These are phyloP conservation scores for Pholiota conissans DNA, from an alignment of 768 basidiomycete genomes.

Conservation along the genomic window DNA sequence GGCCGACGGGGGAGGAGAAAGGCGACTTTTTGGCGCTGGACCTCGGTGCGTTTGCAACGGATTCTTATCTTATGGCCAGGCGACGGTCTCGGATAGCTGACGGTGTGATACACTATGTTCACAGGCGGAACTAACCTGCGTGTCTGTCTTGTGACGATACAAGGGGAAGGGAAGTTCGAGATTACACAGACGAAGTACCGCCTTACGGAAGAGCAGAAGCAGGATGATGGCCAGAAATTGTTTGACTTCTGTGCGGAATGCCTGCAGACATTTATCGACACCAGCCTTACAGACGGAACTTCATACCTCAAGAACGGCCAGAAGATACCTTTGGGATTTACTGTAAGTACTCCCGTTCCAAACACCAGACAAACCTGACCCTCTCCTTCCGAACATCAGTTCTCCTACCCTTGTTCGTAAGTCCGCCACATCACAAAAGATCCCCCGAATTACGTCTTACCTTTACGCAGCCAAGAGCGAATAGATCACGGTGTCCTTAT, in stretches of 20 bases:
- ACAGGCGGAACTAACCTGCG: constrained; percentile 95
- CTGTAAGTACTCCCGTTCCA: constrained; percentile 62
- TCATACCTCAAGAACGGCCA: constrained; percentile 51
- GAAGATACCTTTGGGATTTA: constrained; percentile 86
- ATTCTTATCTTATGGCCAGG: background rate
- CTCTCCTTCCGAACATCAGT: constrained; percentile 40
- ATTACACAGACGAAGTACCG: constrained; percentile 98
- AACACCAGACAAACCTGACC: background rate
- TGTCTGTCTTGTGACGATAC: constrained; percentile 91
- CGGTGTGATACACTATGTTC: background rate
- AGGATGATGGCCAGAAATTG: constrained; percentile 91
- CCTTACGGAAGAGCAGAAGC: constrained; percentile 96
- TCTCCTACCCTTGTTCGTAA: constrained; percentile 94
- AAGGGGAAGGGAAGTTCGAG: constrained; percentile 95
- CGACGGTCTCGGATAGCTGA: background rate
- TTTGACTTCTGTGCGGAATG: constrained; percentile 99
- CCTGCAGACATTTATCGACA: constrained; percentile 83
- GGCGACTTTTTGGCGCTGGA: constrained; percentile 92
- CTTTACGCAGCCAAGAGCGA: constrained; percentile 67
- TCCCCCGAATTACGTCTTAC: background rate
- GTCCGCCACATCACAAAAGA: constrained; percentile 35
- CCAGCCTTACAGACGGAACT: constrained; percentile 57
- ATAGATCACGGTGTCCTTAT: constrained; percentile 95
- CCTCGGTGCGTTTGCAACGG: constrained; percentile 55
- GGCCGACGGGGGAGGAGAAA: constrained; percentile 87